Conservation (phyloP, 2,329 filamentous ascomycete species). For the Didymella glomerata region DNA sequence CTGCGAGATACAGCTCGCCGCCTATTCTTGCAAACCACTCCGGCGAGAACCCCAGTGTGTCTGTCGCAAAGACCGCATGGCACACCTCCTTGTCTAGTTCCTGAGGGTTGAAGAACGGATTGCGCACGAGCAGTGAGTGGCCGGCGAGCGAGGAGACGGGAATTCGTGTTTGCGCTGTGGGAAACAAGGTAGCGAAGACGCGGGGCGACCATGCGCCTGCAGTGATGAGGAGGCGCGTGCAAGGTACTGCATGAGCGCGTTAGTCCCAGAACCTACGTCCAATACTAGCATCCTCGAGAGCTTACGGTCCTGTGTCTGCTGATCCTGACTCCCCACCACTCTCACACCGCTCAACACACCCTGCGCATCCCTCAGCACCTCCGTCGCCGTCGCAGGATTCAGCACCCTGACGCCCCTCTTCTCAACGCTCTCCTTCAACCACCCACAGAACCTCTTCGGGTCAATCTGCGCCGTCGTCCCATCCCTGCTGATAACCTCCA, state of each 20-base stretch:
- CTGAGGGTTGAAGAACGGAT: conserved; percentile 61
- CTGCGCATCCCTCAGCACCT: conserved; percentile 60
- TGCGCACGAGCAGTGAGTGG: conserved; percentile 73
- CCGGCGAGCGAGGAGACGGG: conserved; percentile 72
- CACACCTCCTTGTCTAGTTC: conserved; percentile 60
- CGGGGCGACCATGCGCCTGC: conserved; percentile 75
- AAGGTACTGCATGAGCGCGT: conserved; percentile 59
- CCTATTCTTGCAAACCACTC: conserved; percentile 74
- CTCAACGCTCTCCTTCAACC: conserved; percentile 67
- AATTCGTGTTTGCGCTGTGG: conserved; percentile 60
- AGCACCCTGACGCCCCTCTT: conserved; percentile 70
- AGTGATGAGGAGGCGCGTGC: conserved; percentile 70
- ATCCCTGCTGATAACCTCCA: conserved; percentile 68
- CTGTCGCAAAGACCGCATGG: conserved; percentile 74
- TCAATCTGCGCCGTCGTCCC: conserved; percentile 74
- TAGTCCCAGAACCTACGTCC: conserved; percentile 12
- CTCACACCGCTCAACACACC: conserved; percentile 63
- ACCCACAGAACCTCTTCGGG: conserved; percentile 71
- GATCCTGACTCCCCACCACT: conserved; percentile 44
- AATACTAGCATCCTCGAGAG: background rate
- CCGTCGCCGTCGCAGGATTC: conserved; percentile 67
- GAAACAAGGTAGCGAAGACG: conserved; percentile 73
- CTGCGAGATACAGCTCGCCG: conserved; percentile 76
- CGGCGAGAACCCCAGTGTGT: conserved; percentile 67
- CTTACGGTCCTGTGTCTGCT: conserved; percentile 57